Conservation (phyloP, 768 basidiomycete species). For the Lactarius hengduanensis region DNA sequence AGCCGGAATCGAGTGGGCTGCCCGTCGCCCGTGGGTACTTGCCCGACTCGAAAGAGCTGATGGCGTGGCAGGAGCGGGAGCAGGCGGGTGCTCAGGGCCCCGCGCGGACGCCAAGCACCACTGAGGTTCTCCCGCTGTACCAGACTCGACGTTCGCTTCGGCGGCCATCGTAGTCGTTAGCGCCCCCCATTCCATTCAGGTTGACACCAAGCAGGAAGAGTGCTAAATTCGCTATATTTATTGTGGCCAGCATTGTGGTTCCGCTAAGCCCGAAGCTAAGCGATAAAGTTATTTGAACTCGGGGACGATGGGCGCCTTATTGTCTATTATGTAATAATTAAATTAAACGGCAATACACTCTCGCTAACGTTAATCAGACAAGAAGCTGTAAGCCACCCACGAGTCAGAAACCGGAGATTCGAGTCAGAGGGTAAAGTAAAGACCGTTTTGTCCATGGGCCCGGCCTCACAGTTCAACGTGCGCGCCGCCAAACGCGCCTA, state of each 20-base stretch:
- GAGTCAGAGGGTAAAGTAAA: not conserved
- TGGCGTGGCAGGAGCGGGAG: not conserved
- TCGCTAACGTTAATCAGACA: not conserved
- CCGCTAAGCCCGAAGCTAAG: too few species aligned
- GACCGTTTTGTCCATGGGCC: not conserved
- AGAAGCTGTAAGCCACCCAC: not conserved
- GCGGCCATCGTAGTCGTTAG: not conserved
- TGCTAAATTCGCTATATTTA: too few species aligned
- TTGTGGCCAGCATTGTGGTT: too few species aligned
- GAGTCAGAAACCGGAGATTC: too few species aligned
- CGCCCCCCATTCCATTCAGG: not conserved
- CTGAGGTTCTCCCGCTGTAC: not conserved
- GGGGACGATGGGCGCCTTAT: not conserved
- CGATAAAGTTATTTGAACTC: too few species aligned
- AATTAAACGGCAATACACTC: not conserved
- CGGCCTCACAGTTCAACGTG: conserved; percentile 9
- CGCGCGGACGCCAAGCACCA: not conserved
- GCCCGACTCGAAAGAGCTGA: conserved; percentile 5
- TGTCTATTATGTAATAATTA: not conserved
- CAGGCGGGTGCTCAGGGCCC: not conserved
- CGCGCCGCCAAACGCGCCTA: conserved; percentile 13
- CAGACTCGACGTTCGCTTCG: not conserved
- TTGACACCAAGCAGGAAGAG: too few species aligned
- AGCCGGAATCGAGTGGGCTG: not conserved
- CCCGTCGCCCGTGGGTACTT: conserved; percentile 8